Conservation (phyloP, 176 grass and related monocot species). For the Pontederia crassipes region DNA sequence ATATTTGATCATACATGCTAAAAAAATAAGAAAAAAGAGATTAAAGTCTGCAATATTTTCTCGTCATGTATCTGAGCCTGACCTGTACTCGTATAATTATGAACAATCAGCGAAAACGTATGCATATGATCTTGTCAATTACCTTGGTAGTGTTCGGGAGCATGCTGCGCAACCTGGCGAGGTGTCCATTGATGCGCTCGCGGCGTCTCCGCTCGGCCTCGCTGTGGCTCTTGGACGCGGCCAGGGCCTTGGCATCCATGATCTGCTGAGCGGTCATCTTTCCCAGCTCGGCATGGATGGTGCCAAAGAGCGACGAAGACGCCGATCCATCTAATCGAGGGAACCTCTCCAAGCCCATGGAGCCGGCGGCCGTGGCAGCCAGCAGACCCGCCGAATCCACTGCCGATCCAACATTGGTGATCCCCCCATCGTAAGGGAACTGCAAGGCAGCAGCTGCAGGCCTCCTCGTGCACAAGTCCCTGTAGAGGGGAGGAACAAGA, state of each 20-base stretch:
- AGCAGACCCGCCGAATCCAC: background rate
- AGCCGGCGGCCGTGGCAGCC: background rate
- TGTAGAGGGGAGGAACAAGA: background rate
- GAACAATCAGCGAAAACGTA: too few species aligned
- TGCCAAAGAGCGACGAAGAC: background rate
- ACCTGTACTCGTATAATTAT: too few species aligned
- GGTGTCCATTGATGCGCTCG: constrained; percentile 26
- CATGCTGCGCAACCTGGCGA: constrained; percentile 19
- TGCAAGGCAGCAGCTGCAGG: background rate
- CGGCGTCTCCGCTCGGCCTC: constrained; percentile 26
- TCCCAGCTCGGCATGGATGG: constrained; percentile 9
- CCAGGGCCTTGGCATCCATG: constrained; percentile 24
- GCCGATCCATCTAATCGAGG: background rate
- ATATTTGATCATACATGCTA: too few species aligned
- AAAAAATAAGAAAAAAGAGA: too few species aligned
- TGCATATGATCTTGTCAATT: background rate
- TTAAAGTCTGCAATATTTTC: too few species aligned
- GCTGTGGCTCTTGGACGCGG: constrained; percentile 29
- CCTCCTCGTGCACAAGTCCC: background rate
- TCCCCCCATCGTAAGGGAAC: background rate
- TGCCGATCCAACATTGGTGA: background rate
- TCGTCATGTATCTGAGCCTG: too few species aligned
- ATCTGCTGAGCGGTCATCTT: constrained; percentile 16
- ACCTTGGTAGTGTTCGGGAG: constrained; percentile 27
- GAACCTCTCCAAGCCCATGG: background rate